Evolutionary conservation across 208 protist genomes (phyloP), one percentile per base, ranked within the genome.

Genomic region (Trypanosoma congolense): DNA sequence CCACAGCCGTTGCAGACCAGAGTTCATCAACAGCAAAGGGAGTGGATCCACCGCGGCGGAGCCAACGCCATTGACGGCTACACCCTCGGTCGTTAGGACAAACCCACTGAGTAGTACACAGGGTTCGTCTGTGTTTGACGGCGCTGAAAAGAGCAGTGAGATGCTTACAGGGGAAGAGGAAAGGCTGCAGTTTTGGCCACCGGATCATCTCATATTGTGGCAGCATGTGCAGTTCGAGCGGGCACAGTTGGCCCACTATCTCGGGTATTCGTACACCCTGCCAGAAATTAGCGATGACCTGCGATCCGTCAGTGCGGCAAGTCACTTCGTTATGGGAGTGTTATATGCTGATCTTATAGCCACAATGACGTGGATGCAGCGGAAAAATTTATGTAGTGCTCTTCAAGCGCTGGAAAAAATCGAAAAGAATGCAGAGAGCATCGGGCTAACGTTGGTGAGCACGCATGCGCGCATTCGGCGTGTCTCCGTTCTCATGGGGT

Each of bases 121-220:
- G 22, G 30, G 16, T 35, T 4, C 38, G 40, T 18, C 24, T n/a
- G 21, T 9, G 36, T 38, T 5, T 19, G 21, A 33, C 22, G 18
- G 4, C 8, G 22, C 36, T 3, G 10, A 14, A n/a, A 12, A 40
- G 21, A 33, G 1, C 8, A 26, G 19, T 12, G 25, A 9, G 9
- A 12, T 36, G 46, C 35, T 4, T 18, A 33, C n/a, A 10, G 24
- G 12, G 8, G 30, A 19, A 30, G 29, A 43, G 10, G 33, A 33
- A 24, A 51, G 18, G 25, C 44, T 61, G 19, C 43, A 60, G 18
- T 90, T 71, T 44, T 90, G 75, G 74, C 66, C 80, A n/a, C 75
- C 83, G 8, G 83, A 93, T 36, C 70, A 84, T 42, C 62, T 93
- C 3, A 43, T 93, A 9, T 57, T 93, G 8, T 80, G 77, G 56